Conservation (phyloP, 495 filamentous ascomycete species). For the Hypoxylon fragiforme region DNA sequence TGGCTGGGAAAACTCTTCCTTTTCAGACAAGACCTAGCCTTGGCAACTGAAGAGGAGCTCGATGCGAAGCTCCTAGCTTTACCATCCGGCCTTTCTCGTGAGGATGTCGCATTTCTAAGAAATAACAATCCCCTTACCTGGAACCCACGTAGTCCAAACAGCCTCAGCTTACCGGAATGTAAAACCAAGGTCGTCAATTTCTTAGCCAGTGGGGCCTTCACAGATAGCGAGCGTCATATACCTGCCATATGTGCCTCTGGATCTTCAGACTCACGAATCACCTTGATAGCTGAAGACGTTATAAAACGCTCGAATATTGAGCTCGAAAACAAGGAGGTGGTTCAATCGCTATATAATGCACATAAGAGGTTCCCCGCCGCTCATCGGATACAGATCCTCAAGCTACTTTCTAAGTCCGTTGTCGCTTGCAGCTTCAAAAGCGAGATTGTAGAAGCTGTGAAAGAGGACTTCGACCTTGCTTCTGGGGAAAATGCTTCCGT, state of each 20-base stretch:
- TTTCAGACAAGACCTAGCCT: conserved; percentile 52
- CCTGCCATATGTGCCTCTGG: conserved; percentile 80
- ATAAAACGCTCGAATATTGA: conserved; percentile 73
- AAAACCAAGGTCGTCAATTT: conserved; percentile 72
- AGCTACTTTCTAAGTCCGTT: conserved; percentile 76
- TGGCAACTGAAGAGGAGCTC: conserved; percentile 37
- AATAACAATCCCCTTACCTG: conserved; percentile 70
- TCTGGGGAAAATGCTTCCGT: conserved; percentile 41
- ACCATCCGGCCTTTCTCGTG: conserved; percentile 69
- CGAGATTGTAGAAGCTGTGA: conserved; percentile 69
- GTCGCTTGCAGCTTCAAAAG: conserved; percentile 62
- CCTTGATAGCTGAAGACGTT: conserved; percentile 79
- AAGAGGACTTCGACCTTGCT: conserved; percentile 57
- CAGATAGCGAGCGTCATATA: conserved; percentile 76
- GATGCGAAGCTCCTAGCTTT: conserved; percentile 40
- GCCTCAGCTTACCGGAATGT: conserved; percentile 65
- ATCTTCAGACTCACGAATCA: conserved; percentile 78
- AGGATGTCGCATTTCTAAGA: conserved; percentile 75
- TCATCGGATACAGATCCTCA: conserved; percentile 75
- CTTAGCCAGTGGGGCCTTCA: conserved; percentile 82
- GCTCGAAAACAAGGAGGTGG: conserved; percentile 68
- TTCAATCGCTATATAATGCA: conserved; percentile 66
- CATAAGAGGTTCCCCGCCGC: conserved; percentile 72
- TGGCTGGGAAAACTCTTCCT: conserved; percentile 84
- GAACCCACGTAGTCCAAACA: conserved; percentile 60